Evolutionary conservation across 768 basidiomycete species (phyloP).

Genomic region (Phylloporus arenicola): DNA sequence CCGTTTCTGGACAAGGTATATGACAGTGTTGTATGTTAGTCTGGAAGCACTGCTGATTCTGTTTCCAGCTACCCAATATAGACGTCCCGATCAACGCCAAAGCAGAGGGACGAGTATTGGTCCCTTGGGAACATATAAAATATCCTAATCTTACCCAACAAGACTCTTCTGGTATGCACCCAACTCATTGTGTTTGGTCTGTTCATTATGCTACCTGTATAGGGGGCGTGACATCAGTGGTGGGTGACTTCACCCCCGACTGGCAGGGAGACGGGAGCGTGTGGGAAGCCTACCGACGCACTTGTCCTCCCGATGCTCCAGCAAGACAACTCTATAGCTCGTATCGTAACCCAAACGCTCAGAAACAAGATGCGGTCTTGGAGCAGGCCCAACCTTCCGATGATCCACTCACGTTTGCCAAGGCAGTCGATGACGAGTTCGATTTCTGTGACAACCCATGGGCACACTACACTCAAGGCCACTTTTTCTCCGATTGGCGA

Average conservation of each 20-base stretch:
- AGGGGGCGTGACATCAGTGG: constrained; percentile 51
- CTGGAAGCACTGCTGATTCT: background rate
- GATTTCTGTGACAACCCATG: constrained; percentile 82
- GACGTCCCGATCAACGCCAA: constrained; percentile 91
- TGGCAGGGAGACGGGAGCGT: constrained; percentile 82
- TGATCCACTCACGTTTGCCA: constrained; percentile 60
- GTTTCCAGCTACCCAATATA: constrained; percentile 78
- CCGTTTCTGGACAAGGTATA: constrained; percentile 61
- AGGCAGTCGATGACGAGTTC: constrained; percentile 53
- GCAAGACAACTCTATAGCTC: constrained; percentile 84
- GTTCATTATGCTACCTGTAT: background rate
- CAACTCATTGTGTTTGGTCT: background rate
- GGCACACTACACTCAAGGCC: constrained; percentile 84
- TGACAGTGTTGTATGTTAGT: constrained; percentile 11
- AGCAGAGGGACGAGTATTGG: constrained; percentile 88
- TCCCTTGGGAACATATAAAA: constrained; percentile 83
- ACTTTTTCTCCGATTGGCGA: constrained; percentile 97
- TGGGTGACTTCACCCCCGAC: constrained; percentile 71
- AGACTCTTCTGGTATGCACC: constrained; percentile 29
- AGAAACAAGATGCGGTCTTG: constrained; percentile 24
- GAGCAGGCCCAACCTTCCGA: constrained; percentile 29
- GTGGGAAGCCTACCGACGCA: constrained; percentile 94
- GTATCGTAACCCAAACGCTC: constrained; percentile 45
- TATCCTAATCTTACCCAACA: constrained; percentile 63
- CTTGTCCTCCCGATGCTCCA: constrained; percentile 71